Evolutionary conservation across 2,329 filamentous ascomycete genomes (phyloP), one percentile per base, ranked within the genome.

Genomic region (Lasiodiplodia citricola): DNA sequence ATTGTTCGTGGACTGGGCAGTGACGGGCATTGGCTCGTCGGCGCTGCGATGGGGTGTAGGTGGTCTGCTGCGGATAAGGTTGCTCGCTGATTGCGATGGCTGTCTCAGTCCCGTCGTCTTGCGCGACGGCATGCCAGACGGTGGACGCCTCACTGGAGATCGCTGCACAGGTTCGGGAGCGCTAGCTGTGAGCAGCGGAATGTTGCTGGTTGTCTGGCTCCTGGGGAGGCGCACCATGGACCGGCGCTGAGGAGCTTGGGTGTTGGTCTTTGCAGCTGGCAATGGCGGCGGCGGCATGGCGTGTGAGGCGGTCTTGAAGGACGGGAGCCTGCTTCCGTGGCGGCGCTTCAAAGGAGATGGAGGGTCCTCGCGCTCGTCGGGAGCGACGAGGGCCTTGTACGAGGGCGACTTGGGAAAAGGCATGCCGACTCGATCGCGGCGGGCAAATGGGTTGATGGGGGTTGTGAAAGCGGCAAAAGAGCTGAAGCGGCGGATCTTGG

Each of bases 401-500:
- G 52, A 55, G 13, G 51, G 52, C 11, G 62, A 54, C n/a, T 65
- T 65, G 50, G 44, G 41, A 21, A 63, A 65, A 13, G 63, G 52
- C 63, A 66, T 66, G 16, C 50, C 37, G 50, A 38, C 44, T 13
- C 63, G 63, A 28, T 66, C 56, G 50, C 66, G 66, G 37, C 57
- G 66, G 18, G 21, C n/a, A 37, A 68, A 68, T 2, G 66, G 66
- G 37, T 68, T 68, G 56, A 63, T 57, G 18, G 66, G 66, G 35
- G 35, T 63, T 25, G 66, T 37, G 50, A 60, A 54, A 18, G 66
- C 47, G 35, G 66, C 50, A 38, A 68, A 63, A 3, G 66, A 62
- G 38, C 57, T 68, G 56, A 68, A 62, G 44, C 57, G 66, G 25
- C 57, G 66, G 47, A 63, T 28, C 16, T 68, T 68, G 47, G 44